phyloP scores from a whole-genome alignment of 495 filamentous ascomycete species.

The Staphylotrichum longicolle region DNA sequence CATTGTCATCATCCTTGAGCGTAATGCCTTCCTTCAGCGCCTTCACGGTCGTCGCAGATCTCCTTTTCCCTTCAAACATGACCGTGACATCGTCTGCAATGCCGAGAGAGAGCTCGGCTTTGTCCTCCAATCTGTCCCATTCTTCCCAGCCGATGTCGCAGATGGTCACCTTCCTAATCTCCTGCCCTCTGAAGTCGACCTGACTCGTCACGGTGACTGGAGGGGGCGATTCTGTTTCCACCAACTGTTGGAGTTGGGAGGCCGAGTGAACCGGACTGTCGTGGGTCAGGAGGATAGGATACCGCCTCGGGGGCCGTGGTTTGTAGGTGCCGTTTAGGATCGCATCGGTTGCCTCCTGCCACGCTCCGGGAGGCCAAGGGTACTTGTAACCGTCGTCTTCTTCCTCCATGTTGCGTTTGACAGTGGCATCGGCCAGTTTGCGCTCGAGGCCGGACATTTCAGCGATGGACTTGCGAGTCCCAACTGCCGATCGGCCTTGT shows the following conservation, averaged over 20 bases:
- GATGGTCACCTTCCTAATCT: constrained; percentile 5
- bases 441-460: neutral
- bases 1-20: neutral
- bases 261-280: constrained; percentile 5
- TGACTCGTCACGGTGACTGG: neutral
- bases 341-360: neutral
- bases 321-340: neutral
- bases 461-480: too few relatives aligned
- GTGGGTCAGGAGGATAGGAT: neutral
- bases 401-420: neutral
- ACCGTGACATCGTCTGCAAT: neutral
- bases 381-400: neutral
- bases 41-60: neutral
- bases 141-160: neutral
- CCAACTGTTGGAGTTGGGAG: neutral
- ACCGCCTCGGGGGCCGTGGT: neutral
- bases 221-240: neutral
- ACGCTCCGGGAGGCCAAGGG: neutral
- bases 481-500: too few relatives aligned
- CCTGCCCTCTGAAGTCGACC: neutral
- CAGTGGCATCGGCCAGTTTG: neutral
- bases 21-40: neutral
- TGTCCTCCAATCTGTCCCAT: neutral
- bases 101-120: neutral
- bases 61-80: neutral